Conservation (phyloP, 1,139 yeast species). For the Pichia inconspicua region DNA sequence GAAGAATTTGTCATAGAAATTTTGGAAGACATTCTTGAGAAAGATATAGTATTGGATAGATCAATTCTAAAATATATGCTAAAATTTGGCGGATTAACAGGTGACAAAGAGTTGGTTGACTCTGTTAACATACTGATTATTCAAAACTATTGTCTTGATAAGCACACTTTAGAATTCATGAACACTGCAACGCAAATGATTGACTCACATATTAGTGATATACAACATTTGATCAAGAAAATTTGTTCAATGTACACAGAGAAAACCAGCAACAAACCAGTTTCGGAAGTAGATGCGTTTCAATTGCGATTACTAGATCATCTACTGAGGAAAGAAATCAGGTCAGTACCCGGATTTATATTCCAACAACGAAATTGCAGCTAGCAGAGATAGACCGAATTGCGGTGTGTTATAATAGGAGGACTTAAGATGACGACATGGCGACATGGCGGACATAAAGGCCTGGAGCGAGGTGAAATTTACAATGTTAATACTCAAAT, state of each 20-base stretch:
- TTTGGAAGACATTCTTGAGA: conserved; percentile 1
- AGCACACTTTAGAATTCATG: conserved; percentile 5
- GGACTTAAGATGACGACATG: too few species aligned
- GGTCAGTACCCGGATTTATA: background rate
- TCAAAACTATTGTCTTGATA: conserved; percentile 5
- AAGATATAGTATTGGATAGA: conserved; percentile 3
- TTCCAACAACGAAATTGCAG: background rate
- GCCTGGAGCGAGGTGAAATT: too few species aligned
- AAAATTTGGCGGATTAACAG: conserved; percentile 1
- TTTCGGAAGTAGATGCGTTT: background rate
- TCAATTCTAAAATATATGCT: conserved; percentile 5
- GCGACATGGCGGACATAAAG: too few species aligned
- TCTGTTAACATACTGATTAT: background rate
- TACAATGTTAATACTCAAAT: too few species aligned
- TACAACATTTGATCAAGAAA: background rate
- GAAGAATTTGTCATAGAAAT: background rate
- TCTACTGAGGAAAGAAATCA: background rate
- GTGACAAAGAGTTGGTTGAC: background rate
- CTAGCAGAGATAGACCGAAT: background rate
- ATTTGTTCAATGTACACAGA: background rate
- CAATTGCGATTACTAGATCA: background rate
- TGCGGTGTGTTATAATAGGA: background rate
- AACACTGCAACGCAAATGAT: background rate
- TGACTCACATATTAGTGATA: background rate
- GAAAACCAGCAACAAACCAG: background rate